Evolutionary conservation across 495 filamentous ascomycete species (phyloP).

Genomic region (Podospora australis): DNA sequence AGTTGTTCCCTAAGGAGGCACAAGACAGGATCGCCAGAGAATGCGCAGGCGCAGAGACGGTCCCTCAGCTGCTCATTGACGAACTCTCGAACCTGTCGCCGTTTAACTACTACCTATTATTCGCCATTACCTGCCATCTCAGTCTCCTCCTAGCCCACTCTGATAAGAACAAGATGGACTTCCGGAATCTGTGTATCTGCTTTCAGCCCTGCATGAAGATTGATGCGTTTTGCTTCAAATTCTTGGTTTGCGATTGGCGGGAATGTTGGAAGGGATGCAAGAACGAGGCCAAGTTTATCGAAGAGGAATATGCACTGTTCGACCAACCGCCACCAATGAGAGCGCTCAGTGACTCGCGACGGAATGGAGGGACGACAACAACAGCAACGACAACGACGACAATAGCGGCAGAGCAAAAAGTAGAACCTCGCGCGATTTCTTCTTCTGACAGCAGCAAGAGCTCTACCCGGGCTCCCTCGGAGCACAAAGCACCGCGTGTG

Average conservation of each 20-base stretch:
- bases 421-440: slow-evolving; percentile 44
- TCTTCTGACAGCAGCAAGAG: slow-evolving; percentile 55
- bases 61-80: slow-evolving; percentile 76
- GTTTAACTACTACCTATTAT: slow-evolving; percentile 92
- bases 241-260: slow-evolving; percentile 84
- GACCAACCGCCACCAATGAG: slow-evolving; percentile 42
- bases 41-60: slow-evolving; percentile 65
- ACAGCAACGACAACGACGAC: slow-evolving; percentile 11
- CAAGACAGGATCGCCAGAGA: slow-evolving; percentile 69
- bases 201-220: slow-evolving; percentile 94
- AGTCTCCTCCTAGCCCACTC: slow-evolving; percentile 78
- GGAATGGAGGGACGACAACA: slow-evolving; percentile 7
- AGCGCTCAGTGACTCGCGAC: slow-evolving; percentile 9
- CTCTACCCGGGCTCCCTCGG: slow-evolving; percentile 15
- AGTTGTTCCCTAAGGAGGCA: slow-evolving; percentile 73
- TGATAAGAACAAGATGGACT: slow-evolving; percentile 92
- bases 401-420: background rate
- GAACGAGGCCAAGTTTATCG: slow-evolving; percentile 74
- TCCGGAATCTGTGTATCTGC: slow-evolving; percentile 84
- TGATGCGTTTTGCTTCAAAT: slow-evolving; percentile 83
- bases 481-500: slow-evolving; percentile 23
- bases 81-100: slow-evolving; percentile 85
- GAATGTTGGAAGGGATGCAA: slow-evolving; percentile 93
- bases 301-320: slow-evolving; percentile 63
- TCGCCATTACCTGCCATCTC: slow-evolving; percentile 90